Percentiles rank a stretch among this genome's conserved stretches.
Evolutionary conservation across 2,329 filamentous ascomycete genomes (phyloP).

Genomic region (Capronia coronata): DNA sequence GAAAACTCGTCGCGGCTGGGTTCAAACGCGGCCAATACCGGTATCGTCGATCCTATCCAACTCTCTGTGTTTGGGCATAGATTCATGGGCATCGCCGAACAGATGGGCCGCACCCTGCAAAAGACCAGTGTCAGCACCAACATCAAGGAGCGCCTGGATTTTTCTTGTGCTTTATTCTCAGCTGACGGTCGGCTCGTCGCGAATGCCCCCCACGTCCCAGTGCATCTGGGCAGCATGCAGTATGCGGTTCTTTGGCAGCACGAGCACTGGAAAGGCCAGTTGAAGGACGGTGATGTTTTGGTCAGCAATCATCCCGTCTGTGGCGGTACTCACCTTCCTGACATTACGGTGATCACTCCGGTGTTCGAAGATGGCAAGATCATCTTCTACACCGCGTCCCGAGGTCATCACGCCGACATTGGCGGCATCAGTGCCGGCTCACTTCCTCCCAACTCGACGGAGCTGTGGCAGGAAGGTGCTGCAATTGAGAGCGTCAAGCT

Average conservation of each 20-base stretch:
- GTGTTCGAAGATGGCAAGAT: slow-evolving; percentile 63
- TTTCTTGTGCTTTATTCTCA: slow-evolving; percentile 76
- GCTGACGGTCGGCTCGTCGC: slow-evolving; percentile 64
- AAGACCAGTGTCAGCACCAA: slow-evolving; percentile 78
- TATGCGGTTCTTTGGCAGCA: slow-evolving; percentile 74
- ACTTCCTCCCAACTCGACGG: slow-evolving; percentile 41
- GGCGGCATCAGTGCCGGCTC: slow-evolving; percentile 30
- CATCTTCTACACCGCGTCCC: slow-evolving; percentile 70
- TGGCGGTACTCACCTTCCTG: slow-evolving; percentile 74
- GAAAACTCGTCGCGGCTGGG: slow-evolving; percentile 25
- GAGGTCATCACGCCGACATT: slow-evolving; percentile 67
- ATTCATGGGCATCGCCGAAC: slow-evolving; percentile 80
- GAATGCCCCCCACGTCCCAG: slow-evolving; percentile 69
- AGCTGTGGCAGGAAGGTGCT: slow-evolving; percentile 45
- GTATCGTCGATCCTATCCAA: slow-evolving; percentile 68
- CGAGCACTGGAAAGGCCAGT: slow-evolving; percentile 61
- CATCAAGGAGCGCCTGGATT: slow-evolving; percentile 70
- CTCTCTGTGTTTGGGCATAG: slow-evolving; percentile 73
- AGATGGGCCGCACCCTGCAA: slow-evolving; percentile 72
- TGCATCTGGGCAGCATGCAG: slow-evolving; percentile 79
- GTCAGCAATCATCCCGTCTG: slow-evolving; percentile 74
- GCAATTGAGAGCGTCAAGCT: slow-evolving; percentile 39
- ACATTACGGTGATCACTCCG: slow-evolving; percentile 70
- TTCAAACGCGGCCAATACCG: slow-evolving; percentile 43
- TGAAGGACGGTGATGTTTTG: slow-evolving; percentile 69